These are phyloP conservation scores for Cardamine resedifolia DNA, from an alignment of 345 rosid species.

Conservation along the genomic window DNA sequence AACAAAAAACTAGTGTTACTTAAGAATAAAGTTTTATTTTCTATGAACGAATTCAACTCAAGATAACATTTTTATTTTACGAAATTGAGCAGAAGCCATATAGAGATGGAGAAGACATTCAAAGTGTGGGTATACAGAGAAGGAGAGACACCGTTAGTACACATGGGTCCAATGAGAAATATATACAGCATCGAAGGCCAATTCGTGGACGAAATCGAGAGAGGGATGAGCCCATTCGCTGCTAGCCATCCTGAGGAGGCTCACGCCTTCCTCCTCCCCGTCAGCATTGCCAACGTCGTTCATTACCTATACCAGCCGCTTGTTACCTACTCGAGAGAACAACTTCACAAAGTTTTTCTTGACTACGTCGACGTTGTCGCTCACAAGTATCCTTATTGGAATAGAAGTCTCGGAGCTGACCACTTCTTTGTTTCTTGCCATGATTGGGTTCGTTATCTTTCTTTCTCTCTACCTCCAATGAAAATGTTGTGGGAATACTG, in stretches of 20 bases:
- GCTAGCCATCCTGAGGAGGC: slow-evolving; percentile 50
- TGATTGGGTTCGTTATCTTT: slow-evolving; percentile 49
- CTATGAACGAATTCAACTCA: background rate
- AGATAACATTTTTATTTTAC: background rate
- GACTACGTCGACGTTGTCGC: slow-evolving; percentile 44
- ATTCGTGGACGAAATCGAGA: slow-evolving; percentile 53
- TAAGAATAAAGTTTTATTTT: background rate
- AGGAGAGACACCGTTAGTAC: slow-evolving; percentile 49
- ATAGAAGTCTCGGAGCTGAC: slow-evolving; percentile 50
- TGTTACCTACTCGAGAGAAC: slow-evolving; percentile 36
- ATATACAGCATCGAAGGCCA: slow-evolving; percentile 59
- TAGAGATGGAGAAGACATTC: slow-evolving; percentile 56
- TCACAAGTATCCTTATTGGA: slow-evolving; percentile 56
- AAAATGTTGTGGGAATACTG: background rate
- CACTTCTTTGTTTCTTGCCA: slow-evolving; percentile 60
- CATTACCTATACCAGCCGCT: slow-evolving; percentile 43
- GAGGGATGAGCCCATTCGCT: slow-evolving; percentile 34
- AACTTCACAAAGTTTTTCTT: slow-evolving; percentile 32
- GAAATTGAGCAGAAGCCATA: slow-evolving; percentile 44
- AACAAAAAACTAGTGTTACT: background rate
- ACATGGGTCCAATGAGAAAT: slow-evolving; percentile 44
- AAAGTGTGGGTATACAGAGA: slow-evolving; percentile 55
- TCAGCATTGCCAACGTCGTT: slow-evolving; percentile 44
- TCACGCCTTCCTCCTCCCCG: slow-evolving; percentile 48
- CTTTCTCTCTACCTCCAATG: background rate